A percentile compares a stretch with the other conserved stretches of the same genome.
phyloP scores from a whole-genome alignment of 2,329 filamentous ascomycete genomes.

The Epichloe coenophiala region DNA sequence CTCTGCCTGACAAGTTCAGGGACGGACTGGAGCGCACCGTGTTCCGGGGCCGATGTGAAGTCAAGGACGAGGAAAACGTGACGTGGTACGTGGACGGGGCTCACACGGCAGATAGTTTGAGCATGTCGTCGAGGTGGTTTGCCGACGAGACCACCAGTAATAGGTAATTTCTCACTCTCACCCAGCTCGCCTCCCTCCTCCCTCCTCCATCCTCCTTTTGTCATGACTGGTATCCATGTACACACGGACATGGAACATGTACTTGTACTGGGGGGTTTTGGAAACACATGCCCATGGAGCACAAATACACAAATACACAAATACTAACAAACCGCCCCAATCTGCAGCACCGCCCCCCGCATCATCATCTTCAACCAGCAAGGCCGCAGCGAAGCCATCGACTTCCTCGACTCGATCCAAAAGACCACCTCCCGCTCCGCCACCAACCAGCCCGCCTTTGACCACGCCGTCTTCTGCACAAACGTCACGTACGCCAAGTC shows the following conservation, averaged over 20 bases:
- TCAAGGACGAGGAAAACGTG: slow-evolving; percentile 40
- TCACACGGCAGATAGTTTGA: slow-evolving; percentile 82
- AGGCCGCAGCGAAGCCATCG: slow-evolving; percentile 37
- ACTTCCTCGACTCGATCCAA: slow-evolving; percentile 37
- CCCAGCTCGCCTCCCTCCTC: background rate
- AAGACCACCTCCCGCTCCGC: slow-evolving; percentile 18
- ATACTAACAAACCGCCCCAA: background rate
- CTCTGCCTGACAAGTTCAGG: slow-evolving; percentile 44
- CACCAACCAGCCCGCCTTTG: slow-evolving; percentile 34
- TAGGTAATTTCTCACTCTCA: slow-evolving; percentile 12
- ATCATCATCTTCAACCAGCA: slow-evolving; percentile 84
- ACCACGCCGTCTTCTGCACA: slow-evolving; percentile 69
- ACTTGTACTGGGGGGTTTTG: too few species aligned
- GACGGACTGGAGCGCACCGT: slow-evolving; percentile 61
- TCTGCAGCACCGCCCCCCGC: slow-evolving; percentile 22
- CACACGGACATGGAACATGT: background rate
- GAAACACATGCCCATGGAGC: too few species aligned
- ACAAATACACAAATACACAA: background rate
- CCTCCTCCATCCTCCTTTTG: background rate
- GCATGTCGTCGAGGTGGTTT: slow-evolving; percentile 74
- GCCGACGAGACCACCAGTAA: slow-evolving; percentile 30
- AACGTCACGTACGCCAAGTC: slow-evolving; percentile 47
- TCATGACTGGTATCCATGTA: background rate
- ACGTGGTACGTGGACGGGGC: slow-evolving; percentile 87
- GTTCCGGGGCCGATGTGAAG: slow-evolving; percentile 68